Base-by-base conservation (phyloP, 2,329 filamentous ascomycete genomes). In the Colletotrichum godetiae region DNA sequence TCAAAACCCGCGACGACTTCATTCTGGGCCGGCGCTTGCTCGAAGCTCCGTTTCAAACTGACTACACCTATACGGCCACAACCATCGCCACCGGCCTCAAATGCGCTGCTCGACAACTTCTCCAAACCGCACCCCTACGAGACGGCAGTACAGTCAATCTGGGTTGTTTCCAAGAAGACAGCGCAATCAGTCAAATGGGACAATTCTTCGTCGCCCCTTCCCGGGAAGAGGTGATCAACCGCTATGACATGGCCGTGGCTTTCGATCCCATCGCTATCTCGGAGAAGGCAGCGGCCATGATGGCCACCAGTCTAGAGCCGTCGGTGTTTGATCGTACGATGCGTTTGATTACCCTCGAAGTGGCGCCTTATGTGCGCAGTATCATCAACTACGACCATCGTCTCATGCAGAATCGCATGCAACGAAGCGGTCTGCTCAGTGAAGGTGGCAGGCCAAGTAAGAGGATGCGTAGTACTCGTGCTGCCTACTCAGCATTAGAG, bases 311-410 rank as follows among this genome's bases (percentile, higher is more conserved):
- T 56, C 86, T 95, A 1, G 89, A 91, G 42, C 87, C 93, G 0
- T 95, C 94, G 0, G 91, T 93, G 0, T 95, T 98, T 76, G 95
- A 98, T 77, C 90, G 93, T 56, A 91, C 91, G 0, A 84, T 93
- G 77, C 81, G 82, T 0, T 85, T 92, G 24, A 90, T 98, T 37
- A 88, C 90, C 0, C 84, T 92, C 13, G 97, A 99, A 75, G 86
- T 98, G 2, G 95, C 95, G 0, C 97, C 97, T 0, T 98, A 94
- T 80, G 90, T 98, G n/a, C 93, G 97, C 12, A 88, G 89, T 49
- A 98, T 99, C 73, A 91, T 96, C 2, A 87, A 91, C 0, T 93
- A 92, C 79, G 96, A 98, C 77, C 85, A 91, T 24, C 87, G 87
- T 1, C 88, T 97, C 1, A 92, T 95, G 78, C 86, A 90, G 74